Evolutionary conservation across 164 flowering plant species (phyloP), one percentile per base, ranked within the genome.

Genomic region (Euptelea pleiosperma): DNA sequence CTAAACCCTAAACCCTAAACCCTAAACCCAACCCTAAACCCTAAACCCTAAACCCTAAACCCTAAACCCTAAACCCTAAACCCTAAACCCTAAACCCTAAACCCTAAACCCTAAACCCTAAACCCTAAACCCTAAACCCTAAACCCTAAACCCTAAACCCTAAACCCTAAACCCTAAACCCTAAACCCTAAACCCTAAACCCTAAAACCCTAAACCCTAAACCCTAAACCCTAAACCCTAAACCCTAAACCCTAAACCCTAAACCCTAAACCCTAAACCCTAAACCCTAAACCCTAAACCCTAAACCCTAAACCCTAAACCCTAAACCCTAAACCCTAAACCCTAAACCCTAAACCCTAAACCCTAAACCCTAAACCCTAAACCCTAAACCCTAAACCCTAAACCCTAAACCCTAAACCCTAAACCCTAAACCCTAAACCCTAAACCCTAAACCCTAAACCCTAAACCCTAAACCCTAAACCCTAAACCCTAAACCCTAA

Each of bases 111-210:
- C 47, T 31, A 43, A 43, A 43, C 35, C 55, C 40, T 37, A 55
- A 55, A 55, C n/a, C 57, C 48, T 37, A 39, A 52, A 33, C 40
- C 56, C 39, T 52, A 52, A 52, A 31, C 56, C 56, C 56, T 52
- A 52, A 52, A 52, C 56, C 56, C 56, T 34, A 37, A 52, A 52
- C 56, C 56, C 45, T 31, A 31, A 52, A 31, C 56, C 56, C 56
- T 52, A 52, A 52, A 52, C 56, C 56, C 56, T 52, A 52, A 39
- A 37, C 52, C 52, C 40, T 29, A 55, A 55, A 55, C 58, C 44
- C 58, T 36, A 55, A 36, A 22, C 58, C 51, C 51, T 25, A 22
- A 37, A 37, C 42, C 42, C 42, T 37, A 37, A 37, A 37, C 42
- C 42, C 42, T 37, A 37, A 47, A 47, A 47, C 51, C 51, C 51